Evolutionary conservation across 2,329 filamentous ascomycete genomes (phyloP).

Genomic region (Gnomoniopsis smithogilvyi): DNA sequence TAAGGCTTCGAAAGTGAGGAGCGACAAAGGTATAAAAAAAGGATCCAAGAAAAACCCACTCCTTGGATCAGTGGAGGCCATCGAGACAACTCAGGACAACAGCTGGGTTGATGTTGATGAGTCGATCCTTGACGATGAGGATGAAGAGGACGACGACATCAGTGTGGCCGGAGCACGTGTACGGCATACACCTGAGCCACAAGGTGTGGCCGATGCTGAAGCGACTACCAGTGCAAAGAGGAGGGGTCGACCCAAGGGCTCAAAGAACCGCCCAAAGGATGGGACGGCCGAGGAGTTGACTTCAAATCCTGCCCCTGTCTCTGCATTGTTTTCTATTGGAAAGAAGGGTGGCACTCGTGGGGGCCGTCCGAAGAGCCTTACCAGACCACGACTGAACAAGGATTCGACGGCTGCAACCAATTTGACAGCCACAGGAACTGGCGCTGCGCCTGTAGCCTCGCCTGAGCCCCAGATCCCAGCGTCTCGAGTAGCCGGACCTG

Average conservation of each 20-base stretch:
- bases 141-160: constrained; percentile 3
- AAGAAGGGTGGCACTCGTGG: constrained; percentile 10
- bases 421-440: not conserved
- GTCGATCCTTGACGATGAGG: constrained; percentile 13
- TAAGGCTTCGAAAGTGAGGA: constrained; percentile 44
- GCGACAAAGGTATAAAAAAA: constrained; percentile 52
- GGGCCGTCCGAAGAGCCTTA: constrained; percentile 43
- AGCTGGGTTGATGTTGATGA: constrained; percentile 46
- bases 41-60: constrained; percentile 27
- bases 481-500: not conserved
- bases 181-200: not conserved
- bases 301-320: constrained; percentile 4
- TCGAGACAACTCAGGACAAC: constrained; percentile 29
- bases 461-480: not conserved
- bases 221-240: constrained; percentile 31
- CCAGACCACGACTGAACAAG: constrained; percentile 38
- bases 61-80: constrained; percentile 1
- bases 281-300: not conserved
- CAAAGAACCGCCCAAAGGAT: constrained; percentile 46
- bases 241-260: constrained; percentile 49
- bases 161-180: not conserved
- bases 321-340: constrained; percentile 13
- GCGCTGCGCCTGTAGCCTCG: not conserved
- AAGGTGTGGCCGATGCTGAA: constrained; percentile 7
- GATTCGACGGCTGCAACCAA: constrained; percentile 11